phyloP scores from a whole-genome alignment of 192 early-diverging fungal genomes.

The Backusella sp. region DNA sequence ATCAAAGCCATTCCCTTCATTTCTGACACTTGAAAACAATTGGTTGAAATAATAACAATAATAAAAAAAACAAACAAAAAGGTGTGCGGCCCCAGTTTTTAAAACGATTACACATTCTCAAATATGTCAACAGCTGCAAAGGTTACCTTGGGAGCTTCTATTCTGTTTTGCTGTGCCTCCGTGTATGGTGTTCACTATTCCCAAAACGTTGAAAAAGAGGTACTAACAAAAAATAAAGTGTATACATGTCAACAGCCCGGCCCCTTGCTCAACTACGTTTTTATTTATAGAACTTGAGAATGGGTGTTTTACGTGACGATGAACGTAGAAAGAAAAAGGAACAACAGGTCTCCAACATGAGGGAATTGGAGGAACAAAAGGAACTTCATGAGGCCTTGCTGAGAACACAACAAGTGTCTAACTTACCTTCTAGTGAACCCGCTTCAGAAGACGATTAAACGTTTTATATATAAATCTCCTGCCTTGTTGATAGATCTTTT shows the following conservation, averaged over 20 bases:
- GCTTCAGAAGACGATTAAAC: slow-evolving; percentile 8
- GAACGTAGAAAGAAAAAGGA: slow-evolving; percentile 28
- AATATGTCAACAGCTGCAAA: slow-evolving; percentile 37
- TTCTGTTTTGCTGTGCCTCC: slow-evolving; percentile 30
- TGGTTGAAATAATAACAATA: background rate
- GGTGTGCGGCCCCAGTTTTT: background rate
- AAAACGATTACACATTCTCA: background rate
- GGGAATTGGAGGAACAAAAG: slow-evolving; percentile 24
- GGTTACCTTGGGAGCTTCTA: slow-evolving; percentile 29
- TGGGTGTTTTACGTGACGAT: slow-evolving; percentile 25
- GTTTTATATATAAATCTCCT: background rate
- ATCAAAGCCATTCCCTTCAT: too few species aligned
- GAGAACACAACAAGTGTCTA: slow-evolving; percentile 27
- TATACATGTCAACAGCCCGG: background rate
- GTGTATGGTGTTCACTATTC: slow-evolving; percentile 36
- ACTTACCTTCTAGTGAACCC: slow-evolving; percentile 19
- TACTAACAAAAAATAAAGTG: background rate
- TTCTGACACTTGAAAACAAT: background rate
- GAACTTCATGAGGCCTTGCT: slow-evolving; percentile 26
- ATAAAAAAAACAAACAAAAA: background rate
- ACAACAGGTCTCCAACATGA: slow-evolving; percentile 19
- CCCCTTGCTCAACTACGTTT: background rate
- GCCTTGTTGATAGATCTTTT: background rate
- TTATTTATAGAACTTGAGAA: slow-evolving; percentile 9
- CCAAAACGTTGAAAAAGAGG: slow-evolving; percentile 35